Evolutionary conservation across 495 filamentous ascomycete genomes (phyloP).

Genomic region (Penicillium steckii): DNA sequence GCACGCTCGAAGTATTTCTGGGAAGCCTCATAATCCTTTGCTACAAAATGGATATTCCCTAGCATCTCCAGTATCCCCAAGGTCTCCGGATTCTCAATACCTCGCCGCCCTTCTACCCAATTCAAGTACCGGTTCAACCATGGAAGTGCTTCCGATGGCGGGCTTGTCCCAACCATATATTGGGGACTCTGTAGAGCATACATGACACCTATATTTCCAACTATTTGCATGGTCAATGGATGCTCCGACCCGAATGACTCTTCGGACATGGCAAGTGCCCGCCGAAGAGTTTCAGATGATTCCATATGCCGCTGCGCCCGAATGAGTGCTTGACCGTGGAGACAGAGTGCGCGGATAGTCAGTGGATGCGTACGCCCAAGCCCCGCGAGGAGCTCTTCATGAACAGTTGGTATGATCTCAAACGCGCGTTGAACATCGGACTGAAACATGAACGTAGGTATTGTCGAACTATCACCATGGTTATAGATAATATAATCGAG

Average conservation of each 20-base stretch:
- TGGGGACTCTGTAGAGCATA: conserved; percentile 22
- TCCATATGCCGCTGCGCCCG: conserved; percentile 18
- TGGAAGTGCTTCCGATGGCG: conserved; percentile 25
- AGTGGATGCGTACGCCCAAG: conserved; percentile 26
- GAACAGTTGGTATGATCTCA: conserved; percentile 13
- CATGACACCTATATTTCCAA: conserved; percentile 34
- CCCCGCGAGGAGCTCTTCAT: conserved; percentile 21
- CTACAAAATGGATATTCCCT: conserved; percentile 25
- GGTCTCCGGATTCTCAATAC: conserved; percentile 24
- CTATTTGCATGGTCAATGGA: conserved; percentile 28
- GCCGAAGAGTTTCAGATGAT: conserved; percentile 34
- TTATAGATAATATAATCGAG: conserved; percentile 28
- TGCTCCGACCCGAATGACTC: conserved; percentile 31
- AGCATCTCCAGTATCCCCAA: conserved; percentile 25
- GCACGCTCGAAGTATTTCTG: conserved; percentile 32
- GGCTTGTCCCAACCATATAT: neutral
- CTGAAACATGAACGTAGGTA: conserved; percentile 4
- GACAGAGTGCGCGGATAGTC: conserved; percentile 27
- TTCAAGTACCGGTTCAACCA: conserved; percentile 32
- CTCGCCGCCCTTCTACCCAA: conserved; percentile 30
- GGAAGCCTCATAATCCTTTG: conserved; percentile 25
- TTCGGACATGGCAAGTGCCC: conserved; percentile 34
- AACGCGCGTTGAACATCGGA: conserved; percentile 16
- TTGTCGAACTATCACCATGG: conserved; percentile 6
- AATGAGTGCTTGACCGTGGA: conserved; percentile 24